Conservation (phyloP, 2,329 filamentous ascomycete species). For the Periconia sp. region DNA sequence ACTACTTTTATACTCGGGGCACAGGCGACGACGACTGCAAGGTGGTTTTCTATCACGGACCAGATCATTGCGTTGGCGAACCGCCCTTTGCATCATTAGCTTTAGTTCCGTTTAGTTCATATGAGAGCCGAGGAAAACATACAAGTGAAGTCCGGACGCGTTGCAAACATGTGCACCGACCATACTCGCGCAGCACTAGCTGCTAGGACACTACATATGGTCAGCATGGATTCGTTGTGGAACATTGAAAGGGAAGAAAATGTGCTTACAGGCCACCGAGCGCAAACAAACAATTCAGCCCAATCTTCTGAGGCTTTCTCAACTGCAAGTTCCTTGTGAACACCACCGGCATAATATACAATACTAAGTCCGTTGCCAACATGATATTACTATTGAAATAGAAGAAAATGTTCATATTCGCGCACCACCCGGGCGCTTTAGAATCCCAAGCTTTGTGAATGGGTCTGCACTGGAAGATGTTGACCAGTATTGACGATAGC, state of each 20-base stretch:
- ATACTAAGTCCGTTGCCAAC: slow-evolving; percentile 45
- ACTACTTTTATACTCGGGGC: slow-evolving; percentile 41
- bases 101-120: not conserved
- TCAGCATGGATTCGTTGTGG: not conserved
- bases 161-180: slow-evolving; percentile 30
- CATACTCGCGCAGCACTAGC: slow-evolving; percentile 33
- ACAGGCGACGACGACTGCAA: slow-evolving; percentile 44
- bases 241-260: not conserved
- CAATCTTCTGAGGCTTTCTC: slow-evolving; percentile 37
- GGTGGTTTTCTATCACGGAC: slow-evolving; percentile 44
- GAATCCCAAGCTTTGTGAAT: slow-evolving; percentile 41
- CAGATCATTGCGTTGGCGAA: slow-evolving; percentile 40
- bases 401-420: slow-evolving; percentile 44
- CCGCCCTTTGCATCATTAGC: slow-evolving; percentile 13
- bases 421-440: slow-evolving; percentile 34
- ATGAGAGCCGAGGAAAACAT: slow-evolving; percentile 7
- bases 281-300: slow-evolving; percentile 41
- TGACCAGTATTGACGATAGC: slow-evolving; percentile 38
- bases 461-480: slow-evolving; percentile 45
- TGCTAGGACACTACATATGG: slow-evolving; percentile 33
- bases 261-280: slow-evolving; percentile 37
- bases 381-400: slow-evolving; percentile 46
- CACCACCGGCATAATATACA: slow-evolving; percentile 47
- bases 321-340: slow-evolving; percentile 46
- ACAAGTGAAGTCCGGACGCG: slow-evolving; percentile 33